Conservation (phyloP, 306 rosid genomes). For the Canavalia gladiata region DNA sequence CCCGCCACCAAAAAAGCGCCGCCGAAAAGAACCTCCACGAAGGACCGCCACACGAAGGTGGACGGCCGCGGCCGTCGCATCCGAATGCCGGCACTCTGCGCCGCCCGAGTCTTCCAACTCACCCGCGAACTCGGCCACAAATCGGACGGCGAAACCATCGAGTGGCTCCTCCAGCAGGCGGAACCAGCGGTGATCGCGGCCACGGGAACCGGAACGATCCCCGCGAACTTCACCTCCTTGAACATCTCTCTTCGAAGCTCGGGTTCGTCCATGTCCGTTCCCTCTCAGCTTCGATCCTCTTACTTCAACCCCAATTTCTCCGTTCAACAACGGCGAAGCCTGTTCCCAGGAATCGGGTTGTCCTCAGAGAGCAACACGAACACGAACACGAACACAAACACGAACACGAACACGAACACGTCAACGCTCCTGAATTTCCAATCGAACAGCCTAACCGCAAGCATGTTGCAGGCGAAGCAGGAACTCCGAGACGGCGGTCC, state of each 20-base stretch:
- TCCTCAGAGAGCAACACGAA: slow-evolving; percentile 57
- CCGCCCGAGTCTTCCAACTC: slow-evolving; percentile 83
- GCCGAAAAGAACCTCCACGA: slow-evolving; percentile 79
- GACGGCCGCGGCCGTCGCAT: slow-evolving; percentile 81
- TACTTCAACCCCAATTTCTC: slow-evolving; percentile 89
- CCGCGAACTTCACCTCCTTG: slow-evolving; percentile 72
- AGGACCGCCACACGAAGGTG: slow-evolving; percentile 77
- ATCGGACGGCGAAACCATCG: slow-evolving; percentile 52
- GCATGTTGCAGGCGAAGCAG: slow-evolving; percentile 77
- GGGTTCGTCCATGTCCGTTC: slow-evolving; percentile 90
- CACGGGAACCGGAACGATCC: slow-evolving; percentile 93
- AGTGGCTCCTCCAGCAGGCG: slow-evolving; percentile 88
- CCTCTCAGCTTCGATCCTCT: slow-evolving; percentile 74
- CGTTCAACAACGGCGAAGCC: slow-evolving; percentile 55
- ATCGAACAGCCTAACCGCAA: slow-evolving; percentile 51
- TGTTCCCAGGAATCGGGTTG: slow-evolving; percentile 72
- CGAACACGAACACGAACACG: slow-evolving; percentile 14
- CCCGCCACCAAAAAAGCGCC: slow-evolving; percentile 67
- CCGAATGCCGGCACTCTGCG: slow-evolving; percentile 93
- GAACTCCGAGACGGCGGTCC: slow-evolving; percentile 53
- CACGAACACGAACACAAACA: background rate
- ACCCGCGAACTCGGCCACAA: slow-evolving; percentile 50
- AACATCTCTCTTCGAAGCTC: slow-evolving; percentile 80
- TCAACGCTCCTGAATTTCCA: slow-evolving; percentile 78
- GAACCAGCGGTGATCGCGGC: slow-evolving; percentile 94